phyloP scores from a whole-genome alignment of 129 eudicot genomes.

The Saposhnikovia divaricata region DNA sequence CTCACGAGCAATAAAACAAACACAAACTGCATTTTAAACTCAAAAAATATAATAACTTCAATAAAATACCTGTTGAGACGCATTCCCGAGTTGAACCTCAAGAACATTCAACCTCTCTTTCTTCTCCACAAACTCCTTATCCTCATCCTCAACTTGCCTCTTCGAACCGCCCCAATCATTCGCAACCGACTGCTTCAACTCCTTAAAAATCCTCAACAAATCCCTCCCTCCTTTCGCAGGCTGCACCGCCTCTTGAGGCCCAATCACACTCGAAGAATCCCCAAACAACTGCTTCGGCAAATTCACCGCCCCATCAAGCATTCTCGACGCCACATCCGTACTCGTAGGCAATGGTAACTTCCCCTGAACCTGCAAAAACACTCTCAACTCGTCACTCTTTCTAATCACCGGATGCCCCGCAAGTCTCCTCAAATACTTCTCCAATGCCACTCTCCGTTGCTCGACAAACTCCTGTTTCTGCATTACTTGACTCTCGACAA shows the following conservation, averaged over 20 bases:
- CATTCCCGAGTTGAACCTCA: constrained; percentile 60
- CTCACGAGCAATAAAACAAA: neutral
- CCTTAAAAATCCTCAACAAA: constrained; percentile 70
- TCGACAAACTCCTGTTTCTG: constrained; percentile 94
- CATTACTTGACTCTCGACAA: constrained; percentile 94
- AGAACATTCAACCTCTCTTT: constrained; percentile 56
- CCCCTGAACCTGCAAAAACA: constrained; percentile 76
- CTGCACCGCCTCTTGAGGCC: constrained; percentile 66
- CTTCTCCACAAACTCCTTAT: constrained; percentile 58
- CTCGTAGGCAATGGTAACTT: constrained; percentile 58
- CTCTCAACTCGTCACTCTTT: constrained; percentile 85
- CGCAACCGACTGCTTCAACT: constrained; percentile 69
- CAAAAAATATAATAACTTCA: neutral
- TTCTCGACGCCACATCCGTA: constrained; percentile 65
- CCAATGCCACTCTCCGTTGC: constrained; percentile 68
- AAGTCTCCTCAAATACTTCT: constrained; percentile 67
- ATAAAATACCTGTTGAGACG: constrained; percentile 59
- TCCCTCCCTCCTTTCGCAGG: constrained; percentile 85
- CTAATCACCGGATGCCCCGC: constrained; percentile 61
- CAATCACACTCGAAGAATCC: constrained; percentile 43
- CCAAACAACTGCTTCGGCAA: constrained; percentile 76
- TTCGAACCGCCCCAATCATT: constrained; percentile 77
- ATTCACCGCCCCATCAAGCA: constrained; percentile 80
- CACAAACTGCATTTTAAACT: neutral
- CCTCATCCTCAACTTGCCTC: constrained; percentile 57